These are phyloP conservation scores for Yamadazyma nakazawae DNA, from an alignment of 805 yeast genomes.

Conservation along the genomic window DNA sequence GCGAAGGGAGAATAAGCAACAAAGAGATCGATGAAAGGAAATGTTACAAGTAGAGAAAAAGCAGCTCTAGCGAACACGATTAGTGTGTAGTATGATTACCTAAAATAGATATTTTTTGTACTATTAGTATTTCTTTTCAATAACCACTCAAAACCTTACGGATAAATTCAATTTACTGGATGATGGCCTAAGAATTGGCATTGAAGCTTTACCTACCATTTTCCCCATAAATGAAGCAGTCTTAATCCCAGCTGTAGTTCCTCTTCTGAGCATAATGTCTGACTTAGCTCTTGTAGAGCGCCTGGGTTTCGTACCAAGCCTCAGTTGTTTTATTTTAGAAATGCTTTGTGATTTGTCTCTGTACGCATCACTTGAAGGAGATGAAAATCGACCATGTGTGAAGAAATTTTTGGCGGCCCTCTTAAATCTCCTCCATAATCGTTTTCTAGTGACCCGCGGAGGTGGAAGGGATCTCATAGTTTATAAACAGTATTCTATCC, in stretches of 20 bases:
- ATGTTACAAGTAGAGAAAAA: too few species aligned
- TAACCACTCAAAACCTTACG: constrained; percentile 7
- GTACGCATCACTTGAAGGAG: constrained; percentile 19
- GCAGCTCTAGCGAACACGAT: too few species aligned
- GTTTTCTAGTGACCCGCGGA: constrained; percentile 29
- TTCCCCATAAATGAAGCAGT: constrained; percentile 21
- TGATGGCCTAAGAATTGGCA: constrained; percentile 16
- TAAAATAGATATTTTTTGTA: too few species aligned
- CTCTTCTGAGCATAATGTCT: constrained; percentile 16
- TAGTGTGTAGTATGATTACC: too few species aligned
- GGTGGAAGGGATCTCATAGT: constrained; percentile 37
- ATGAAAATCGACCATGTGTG: constrained; percentile 25
- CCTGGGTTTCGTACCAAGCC: constrained; percentile 20
- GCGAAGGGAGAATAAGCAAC: too few species aligned
- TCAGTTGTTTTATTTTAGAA: constrained; percentile 25
- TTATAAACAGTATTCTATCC: too few species aligned
- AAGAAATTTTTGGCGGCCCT: constrained; percentile 26
- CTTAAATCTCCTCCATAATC: constrained; percentile 31
- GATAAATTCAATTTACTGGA: constrained; percentile 17
- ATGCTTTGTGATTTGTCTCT: constrained; percentile 16
- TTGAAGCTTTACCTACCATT: constrained; percentile 18
- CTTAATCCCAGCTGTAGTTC: constrained; percentile 18
- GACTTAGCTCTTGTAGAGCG: constrained; percentile 11
- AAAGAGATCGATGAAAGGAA: neutral
- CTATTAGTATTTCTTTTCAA: neutral